Percentiles rank a stretch among this genome's conserved stretches.
Conservation (phyloP, 2,329 filamentous ascomycete genomes). For the Bimuria novae-zelandiae region DNA sequence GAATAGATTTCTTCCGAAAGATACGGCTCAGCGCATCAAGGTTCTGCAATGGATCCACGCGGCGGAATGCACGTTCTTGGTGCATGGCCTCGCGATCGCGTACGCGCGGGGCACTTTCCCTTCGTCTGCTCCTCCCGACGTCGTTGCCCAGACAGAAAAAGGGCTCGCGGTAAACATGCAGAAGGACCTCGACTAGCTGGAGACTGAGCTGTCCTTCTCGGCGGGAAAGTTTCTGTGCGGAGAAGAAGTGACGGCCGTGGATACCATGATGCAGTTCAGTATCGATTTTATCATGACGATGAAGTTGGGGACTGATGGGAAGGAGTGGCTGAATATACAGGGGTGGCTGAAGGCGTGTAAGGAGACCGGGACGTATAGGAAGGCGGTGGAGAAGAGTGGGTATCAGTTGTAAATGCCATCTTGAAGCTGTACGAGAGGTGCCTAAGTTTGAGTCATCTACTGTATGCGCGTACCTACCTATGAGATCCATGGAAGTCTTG, state of each 20-base stretch:
- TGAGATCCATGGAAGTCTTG: no score
- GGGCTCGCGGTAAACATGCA: constrained; percentile 49
- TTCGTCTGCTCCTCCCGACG: constrained; percentile 29
- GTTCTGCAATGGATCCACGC: constrained; percentile 53
- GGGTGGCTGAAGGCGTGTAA: constrained; percentile 33
- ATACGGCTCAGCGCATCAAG: constrained; percentile 41
- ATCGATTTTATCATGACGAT: constrained; percentile 47
- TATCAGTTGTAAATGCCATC: no score
- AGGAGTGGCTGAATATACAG: constrained; percentile 16
- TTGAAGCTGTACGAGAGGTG: no score
- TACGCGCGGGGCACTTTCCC: constrained; percentile 53
- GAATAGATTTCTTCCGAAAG: constrained; percentile 44
- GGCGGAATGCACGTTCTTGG: constrained; percentile 52
- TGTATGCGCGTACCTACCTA: no score
- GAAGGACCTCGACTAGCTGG: constrained; percentile 53
- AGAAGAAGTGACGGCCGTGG: constrained; percentile 49
- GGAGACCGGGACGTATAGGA: constrained; percentile 41
- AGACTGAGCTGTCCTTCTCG: constrained; percentile 48
- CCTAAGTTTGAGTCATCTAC: no score
- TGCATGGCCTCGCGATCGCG: constrained; percentile 52
- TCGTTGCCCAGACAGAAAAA: constrained; percentile 44
- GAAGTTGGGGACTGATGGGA: constrained; percentile 44
- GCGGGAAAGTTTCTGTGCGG: constrained; percentile 48
- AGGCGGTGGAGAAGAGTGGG: constrained; percentile 50
- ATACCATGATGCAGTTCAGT: constrained; percentile 54